These are phyloP conservation scores for Geosiphon pyriformis DNA, from an alignment of 192 early-diverging fungal genomes.

Conservation along the genomic window DNA sequence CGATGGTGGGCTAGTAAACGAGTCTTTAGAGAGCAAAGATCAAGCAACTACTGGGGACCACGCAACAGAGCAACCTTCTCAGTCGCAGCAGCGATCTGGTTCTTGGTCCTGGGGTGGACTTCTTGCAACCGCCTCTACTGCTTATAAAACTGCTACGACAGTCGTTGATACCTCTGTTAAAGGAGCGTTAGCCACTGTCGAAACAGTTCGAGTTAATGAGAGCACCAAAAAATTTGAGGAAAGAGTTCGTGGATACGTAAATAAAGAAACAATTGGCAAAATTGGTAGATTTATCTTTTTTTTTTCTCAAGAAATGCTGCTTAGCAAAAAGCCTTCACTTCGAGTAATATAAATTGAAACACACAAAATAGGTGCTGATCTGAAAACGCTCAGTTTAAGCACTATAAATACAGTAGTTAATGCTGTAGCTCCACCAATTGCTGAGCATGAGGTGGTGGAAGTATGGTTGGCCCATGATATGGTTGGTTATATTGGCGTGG, in stretches of 20 bases:
- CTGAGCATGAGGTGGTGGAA: slow-evolving; percentile 56
- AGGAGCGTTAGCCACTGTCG: slow-evolving; percentile 36
- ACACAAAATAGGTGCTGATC: slow-evolving; percentile 37
- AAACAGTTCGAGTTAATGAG: slow-evolving; percentile 32
- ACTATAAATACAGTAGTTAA: slow-evolving; percentile 48
- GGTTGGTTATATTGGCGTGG: slow-evolving; percentile 51
- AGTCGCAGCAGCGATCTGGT: slow-evolving; percentile 14
- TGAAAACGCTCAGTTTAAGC: slow-evolving; percentile 41
- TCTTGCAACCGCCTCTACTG: slow-evolving; percentile 48
- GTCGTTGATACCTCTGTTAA: slow-evolving; percentile 48
- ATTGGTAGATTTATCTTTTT: slow-evolving; percentile 34
- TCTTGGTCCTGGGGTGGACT: slow-evolving; percentile 47
- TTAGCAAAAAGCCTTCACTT: neutral
- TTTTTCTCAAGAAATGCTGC: neutral
- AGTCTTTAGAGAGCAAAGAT: slow-evolving; percentile 16
- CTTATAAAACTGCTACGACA: slow-evolving; percentile 50
- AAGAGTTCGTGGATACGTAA: slow-evolving; percentile 48
- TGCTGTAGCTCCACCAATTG: slow-evolving; percentile 54
- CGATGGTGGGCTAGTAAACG: neutral
- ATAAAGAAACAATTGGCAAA: slow-evolving; percentile 55
- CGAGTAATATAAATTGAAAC: neutral
- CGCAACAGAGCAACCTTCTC: slow-evolving; percentile 20
- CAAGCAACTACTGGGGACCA: slow-evolving; percentile 19
- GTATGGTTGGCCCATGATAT: slow-evolving; percentile 54
- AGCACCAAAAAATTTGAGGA: slow-evolving; percentile 44